Evolutionary conservation across 2,329 filamentous ascomycete species (phyloP), one percentile per base, ranked within the genome.

Genomic region (Aspergillus sp.): DNA sequence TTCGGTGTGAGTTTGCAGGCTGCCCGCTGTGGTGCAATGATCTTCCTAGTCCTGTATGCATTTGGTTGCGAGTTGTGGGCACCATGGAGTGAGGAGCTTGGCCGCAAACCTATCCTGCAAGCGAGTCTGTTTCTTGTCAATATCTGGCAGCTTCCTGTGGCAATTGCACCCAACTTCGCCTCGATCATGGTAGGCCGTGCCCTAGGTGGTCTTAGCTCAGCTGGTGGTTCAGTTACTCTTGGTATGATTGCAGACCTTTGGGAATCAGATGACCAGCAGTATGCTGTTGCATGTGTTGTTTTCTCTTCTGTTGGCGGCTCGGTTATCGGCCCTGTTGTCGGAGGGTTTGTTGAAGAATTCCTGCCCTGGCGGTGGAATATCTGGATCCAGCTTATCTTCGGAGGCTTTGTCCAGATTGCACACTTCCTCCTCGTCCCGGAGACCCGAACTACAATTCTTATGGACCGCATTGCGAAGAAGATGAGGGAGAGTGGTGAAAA

Each of bases 31-130:
- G 90, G 90, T 70, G 89, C 90, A 58, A 88, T 90, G 76, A 84
- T 92, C 61, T 95, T 93, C 76, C 76, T 96, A 40, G 82, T 95
- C 51, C 74, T 87, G 2, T 95, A 96, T 71, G 90, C 90, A 39
- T 93, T 95, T 70, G 91, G 91, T 37, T 95, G 91, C 71, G 91
- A 95, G 73, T 81, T 93, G 0, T 95, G 91, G 91, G 91, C 91
- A 0, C 91, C 91, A 0, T 95, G 90, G 89, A 90, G 86, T 46
- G 91, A 96, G 71, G 91, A 95, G 68, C 80, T 93, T 50, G 91
- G 91, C 19, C 85, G 91, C 50, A 89, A 86, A 78, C 87, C 87
- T 2, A 83, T 95, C 55, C 80, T 93, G 21, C 90, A 93, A 79
- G 75, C 82, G 23, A 90, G 86, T 39, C 76, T 95, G 54, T 82